Base-by-base conservation (phyloP, 2,329 filamentous ascomycete species). In the Calonectria pauciramosa region DNA sequence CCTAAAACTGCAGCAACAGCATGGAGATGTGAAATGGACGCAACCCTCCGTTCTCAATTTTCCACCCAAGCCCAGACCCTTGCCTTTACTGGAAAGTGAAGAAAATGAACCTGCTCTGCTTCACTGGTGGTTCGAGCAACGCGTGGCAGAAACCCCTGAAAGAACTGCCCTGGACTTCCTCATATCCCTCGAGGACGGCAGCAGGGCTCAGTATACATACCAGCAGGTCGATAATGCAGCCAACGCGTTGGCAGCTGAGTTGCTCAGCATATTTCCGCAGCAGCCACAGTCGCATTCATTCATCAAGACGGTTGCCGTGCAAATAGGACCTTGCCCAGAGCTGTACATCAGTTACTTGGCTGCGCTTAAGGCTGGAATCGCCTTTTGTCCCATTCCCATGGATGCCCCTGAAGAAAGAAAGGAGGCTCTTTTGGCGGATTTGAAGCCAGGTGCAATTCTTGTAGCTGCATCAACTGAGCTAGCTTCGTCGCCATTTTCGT, bases 331-430 rank as follows among this genome's bases (percentile, higher is more conserved):
- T 2, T 60, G 56, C 56, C 56, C 56, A 41, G 56, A 60, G 34
- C 34, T 60, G n/a, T 60, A 60, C 13, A 60, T 60, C 56, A 60
- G 56, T n/a, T 60, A 60, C 34, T 16, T 60, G 34, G 56, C 56
- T 26, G 30, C 26, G 11, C 56, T 60, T 11, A 60, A 60, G 23
- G 56, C 34, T 23, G 34, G 56, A 5, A 38, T 60, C 13, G 34
- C 56, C 11, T 60, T 60, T 11, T 60, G 56, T 9, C 56, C 56
- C n/a, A 60, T 60, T 11, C 56, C 34, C 2, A 23, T 60, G n/a
- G 56, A 60, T 16, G 56, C n/a, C 3, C 56, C 56, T 1, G 32
- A 38, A 9, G 56, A 60, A 13, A 38, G 56, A 41, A 60, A 20
- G 34, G 34, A 41, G n/a, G 34, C n/a, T 5, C n/a, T 60, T 5